phyloP scores from a whole-genome alignment of 116 monocot species.

The Dioscorea cayenensis region DNA sequence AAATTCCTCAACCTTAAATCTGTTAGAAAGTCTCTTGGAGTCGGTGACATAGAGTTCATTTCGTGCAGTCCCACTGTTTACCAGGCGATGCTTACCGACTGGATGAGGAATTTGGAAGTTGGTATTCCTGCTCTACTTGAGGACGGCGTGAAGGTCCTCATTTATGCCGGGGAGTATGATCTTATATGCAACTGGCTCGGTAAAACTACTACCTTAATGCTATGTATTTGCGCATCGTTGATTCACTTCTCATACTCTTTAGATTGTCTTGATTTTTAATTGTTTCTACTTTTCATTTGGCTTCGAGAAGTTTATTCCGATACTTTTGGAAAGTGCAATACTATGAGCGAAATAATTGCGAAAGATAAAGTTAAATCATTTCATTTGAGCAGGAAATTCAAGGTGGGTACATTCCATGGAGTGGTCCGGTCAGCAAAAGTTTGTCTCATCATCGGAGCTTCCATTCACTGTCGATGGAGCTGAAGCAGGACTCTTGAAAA shows the following conservation, averaged over 20 bases:
- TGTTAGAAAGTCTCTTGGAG: constrained; percentile 66
- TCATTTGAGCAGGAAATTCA: constrained; percentile 49
- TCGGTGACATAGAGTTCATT: constrained; percentile 62
- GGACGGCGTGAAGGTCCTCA: constrained; percentile 64
- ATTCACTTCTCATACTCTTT: too few species aligned
- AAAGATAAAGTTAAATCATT: not conserved
- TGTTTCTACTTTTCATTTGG: too few species aligned
- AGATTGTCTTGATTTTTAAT: too few species aligned
- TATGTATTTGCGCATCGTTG: not conserved
- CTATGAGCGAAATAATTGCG: too few species aligned
- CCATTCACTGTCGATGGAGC: constrained; percentile 48
- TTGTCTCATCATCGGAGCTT: constrained; percentile 26
- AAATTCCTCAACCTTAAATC: constrained; percentile 58
- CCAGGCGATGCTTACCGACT: constrained; percentile 64
- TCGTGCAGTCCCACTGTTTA: constrained; percentile 74
- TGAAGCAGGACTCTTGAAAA: constrained; percentile 58
- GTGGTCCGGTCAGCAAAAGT: constrained; percentile 63
- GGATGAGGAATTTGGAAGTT: constrained; percentile 89
- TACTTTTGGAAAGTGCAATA: too few species aligned
- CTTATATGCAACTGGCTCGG: constrained; percentile 97
- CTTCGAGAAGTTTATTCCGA: too few species aligned
- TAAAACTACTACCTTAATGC: constrained; percentile 11
- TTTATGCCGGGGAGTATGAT: constrained; percentile 91
- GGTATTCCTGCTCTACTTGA: constrained; percentile 85
- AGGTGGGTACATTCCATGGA: constrained; percentile 88